These are phyloP conservation scores for Fistulinella staudtii DNA, from an alignment of 1,284 basidiomycete genomes.

Conservation along the genomic window DNA sequence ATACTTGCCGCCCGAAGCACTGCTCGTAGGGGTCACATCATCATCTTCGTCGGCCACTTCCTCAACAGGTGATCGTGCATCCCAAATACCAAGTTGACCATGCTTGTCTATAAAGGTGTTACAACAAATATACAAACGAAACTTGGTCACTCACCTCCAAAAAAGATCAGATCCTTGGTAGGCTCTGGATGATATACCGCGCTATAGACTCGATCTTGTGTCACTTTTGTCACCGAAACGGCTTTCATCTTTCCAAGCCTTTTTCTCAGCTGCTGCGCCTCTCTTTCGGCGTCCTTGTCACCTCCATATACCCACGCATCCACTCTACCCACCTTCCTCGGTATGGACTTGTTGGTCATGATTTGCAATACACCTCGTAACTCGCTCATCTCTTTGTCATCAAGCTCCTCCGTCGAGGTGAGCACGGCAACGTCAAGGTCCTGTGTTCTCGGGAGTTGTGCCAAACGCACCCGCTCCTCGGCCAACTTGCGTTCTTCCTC, in stretches of 20 bases:
- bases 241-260: constrained; percentile 54
- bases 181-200: constrained; percentile 74
- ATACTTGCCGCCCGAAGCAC: constrained; percentile 62
- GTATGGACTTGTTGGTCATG: constrained; percentile 34
- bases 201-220: constrained; percentile 66
- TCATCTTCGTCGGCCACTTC: constrained; percentile 62
- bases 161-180: constrained; percentile 76
- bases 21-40: constrained; percentile 40
- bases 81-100: constrained; percentile 78
- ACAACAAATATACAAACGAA: constrained; percentile 1
- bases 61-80: constrained; percentile 62
- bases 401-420: constrained; percentile 48
- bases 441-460: constrained; percentile 63
- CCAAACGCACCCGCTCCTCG: constrained; percentile 56
- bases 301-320: constrained; percentile 50
- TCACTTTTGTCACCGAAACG: constrained; percentile 72
- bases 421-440: constrained; percentile 53
- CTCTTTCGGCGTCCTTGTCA: constrained; percentile 41
- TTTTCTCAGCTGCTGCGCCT: constrained; percentile 49
- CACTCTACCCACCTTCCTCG: constrained; percentile 41
- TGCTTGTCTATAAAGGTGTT: constrained; percentile 57
- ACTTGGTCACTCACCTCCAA: constrained; percentile 52
- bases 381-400: constrained; percentile 41
- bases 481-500: constrained; percentile 56
- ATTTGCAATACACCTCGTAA: constrained; percentile 44